phyloP scores from a whole-genome alignment of 2,329 filamentous ascomycete genomes.

The Chrysoporthe puriensis region DNA sequence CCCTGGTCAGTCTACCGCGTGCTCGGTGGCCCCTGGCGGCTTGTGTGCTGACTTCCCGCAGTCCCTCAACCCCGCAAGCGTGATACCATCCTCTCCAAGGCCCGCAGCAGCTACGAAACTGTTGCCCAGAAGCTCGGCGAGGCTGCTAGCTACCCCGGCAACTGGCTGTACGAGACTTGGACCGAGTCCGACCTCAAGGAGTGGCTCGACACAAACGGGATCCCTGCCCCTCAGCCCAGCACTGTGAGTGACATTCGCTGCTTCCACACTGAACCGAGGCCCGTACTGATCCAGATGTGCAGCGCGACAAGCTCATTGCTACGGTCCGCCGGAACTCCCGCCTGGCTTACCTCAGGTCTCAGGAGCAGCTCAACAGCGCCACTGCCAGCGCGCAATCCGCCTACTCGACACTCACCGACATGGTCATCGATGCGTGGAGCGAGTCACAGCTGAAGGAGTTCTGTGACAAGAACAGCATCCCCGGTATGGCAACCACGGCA shows the following conservation, averaged over 20 bases:
- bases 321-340: constrained; percentile 89
- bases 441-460: constrained; percentile 90
- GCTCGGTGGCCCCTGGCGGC: neutral
- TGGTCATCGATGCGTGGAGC: constrained; percentile 86
- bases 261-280: neutral
- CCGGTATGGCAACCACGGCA: constrained; percentile 36
- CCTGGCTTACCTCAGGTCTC: constrained; percentile 71
- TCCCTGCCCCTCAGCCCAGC: constrained; percentile 82
- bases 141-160: constrained; percentile 82
- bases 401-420: constrained; percentile 77
- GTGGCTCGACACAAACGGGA: constrained; percentile 88
- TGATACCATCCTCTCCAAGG: constrained; percentile 77
- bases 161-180: constrained; percentile 91
- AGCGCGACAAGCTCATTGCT: constrained; percentile 86
- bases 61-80: constrained; percentile 86
- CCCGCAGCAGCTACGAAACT: constrained; percentile 79
- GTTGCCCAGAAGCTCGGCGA: constrained; percentile 76
- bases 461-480: constrained; percentile 85
- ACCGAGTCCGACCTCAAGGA: constrained; percentile 91
- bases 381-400: constrained; percentile 69
- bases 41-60: constrained; percentile 30
- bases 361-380: constrained; percentile 62
- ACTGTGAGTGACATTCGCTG: constrained; percentile 44
- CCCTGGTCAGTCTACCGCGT: constrained; percentile 55
- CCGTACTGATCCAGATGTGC: constrained; percentile 30